These are phyloP conservation scores for Agrostemma githago DNA, from an alignment of 148 eudicot genomes.

Conservation along the genomic window DNA sequence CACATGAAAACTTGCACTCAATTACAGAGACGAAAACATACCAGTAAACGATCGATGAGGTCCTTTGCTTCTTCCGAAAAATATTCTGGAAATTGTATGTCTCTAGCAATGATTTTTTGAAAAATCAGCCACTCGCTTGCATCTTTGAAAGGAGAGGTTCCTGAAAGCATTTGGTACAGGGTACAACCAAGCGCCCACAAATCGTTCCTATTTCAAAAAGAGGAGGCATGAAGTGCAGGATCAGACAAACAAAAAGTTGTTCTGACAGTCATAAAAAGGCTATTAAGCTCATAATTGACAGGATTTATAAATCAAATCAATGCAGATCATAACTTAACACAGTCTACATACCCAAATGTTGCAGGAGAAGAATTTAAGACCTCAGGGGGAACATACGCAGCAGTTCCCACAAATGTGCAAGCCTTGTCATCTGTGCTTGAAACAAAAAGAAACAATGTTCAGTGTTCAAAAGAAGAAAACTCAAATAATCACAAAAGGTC, in stretches of 20 bases:
- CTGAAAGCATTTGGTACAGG: slow-evolving; percentile 96
- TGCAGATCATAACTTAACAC: not conserved
- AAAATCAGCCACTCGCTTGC: slow-evolving; percentile 98
- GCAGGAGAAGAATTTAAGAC: slow-evolving; percentile 97
- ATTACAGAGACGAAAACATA: slow-evolving; percentile 25
- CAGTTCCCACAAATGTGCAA: slow-evolving; percentile 98
- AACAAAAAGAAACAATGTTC: slow-evolving; percentile 4
- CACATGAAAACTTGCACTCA: not conserved
- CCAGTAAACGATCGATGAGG: slow-evolving; percentile 82
- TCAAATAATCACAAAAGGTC: not conserved
- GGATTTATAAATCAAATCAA: not conserved
- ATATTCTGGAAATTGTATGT: slow-evolving; percentile 75
- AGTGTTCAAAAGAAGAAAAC: slow-evolving; percentile 4
- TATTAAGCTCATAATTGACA: not conserved
- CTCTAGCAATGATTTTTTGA: slow-evolving; percentile 90
- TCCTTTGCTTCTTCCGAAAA: slow-evolving; percentile 85
- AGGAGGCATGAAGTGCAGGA: slow-evolving; percentile 6
- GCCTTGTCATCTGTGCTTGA: slow-evolving; percentile 79
- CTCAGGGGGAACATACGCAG: slow-evolving; percentile 99
- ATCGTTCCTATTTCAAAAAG: slow-evolving; percentile 64
- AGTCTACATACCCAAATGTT: slow-evolving; percentile 72
- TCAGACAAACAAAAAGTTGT: not conserved
- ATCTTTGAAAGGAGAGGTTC: slow-evolving; percentile 98
- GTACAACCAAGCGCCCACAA: slow-evolving; percentile 99
- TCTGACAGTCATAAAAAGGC: not conserved